Percentiles rank a stretch among this genome's conserved stretches.
phyloP scores from a whole-genome alignment of 208 protist species.

The Vickermania ingenoplastis region DNA sequence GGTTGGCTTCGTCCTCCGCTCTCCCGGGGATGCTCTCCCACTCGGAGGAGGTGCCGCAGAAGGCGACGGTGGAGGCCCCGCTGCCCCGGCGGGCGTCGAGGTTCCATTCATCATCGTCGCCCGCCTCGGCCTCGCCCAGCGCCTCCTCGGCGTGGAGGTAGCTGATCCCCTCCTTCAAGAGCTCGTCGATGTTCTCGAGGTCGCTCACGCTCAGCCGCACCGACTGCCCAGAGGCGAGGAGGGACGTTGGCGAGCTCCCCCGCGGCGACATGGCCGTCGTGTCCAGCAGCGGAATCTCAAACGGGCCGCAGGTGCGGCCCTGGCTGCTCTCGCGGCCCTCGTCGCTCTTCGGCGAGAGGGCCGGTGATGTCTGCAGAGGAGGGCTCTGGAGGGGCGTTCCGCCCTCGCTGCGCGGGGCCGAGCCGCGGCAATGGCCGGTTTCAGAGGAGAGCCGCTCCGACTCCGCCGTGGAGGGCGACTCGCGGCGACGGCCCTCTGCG shows the following conservation, averaged over 20 bases:
- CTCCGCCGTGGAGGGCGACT: no score
- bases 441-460: no score
- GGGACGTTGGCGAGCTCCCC: background rate
- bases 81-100: background rate
- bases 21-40: background rate
- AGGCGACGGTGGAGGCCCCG: background rate
- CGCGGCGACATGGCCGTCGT: background rate
- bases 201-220: background rate
- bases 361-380: no score
- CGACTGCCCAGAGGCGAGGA: background rate
- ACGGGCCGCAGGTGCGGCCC: background rate
- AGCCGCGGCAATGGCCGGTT: no score
- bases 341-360: no score
- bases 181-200: background rate
- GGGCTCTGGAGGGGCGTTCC: no score
- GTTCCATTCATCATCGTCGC: background rate
- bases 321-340: background rate
- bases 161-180: background rate
- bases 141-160: background rate
- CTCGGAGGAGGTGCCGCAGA: background rate
- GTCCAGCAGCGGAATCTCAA: background rate
- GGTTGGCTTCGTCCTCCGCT: background rate
- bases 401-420: no score
- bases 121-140: background rate
- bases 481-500: no score